A percentile compares a stretch with the other conserved stretches of the same genome.
Conservation (phyloP, 2,329 filamentous ascomycete genomes). For the Trichophaea hybrida region DNA sequence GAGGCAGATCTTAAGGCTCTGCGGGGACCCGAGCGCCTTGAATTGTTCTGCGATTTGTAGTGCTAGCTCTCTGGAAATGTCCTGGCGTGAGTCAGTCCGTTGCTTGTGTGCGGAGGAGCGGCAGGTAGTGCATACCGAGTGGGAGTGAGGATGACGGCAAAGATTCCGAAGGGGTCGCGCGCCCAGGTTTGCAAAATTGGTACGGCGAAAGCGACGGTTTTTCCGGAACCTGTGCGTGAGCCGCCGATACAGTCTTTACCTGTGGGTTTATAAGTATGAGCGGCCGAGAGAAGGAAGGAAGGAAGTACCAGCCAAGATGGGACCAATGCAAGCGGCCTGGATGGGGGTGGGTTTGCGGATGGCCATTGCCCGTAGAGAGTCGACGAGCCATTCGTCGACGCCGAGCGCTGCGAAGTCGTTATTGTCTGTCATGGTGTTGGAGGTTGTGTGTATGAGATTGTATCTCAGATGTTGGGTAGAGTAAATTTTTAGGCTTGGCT, state of each 20-base stretch:
- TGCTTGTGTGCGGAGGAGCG: not conserved
- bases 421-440: not conserved
- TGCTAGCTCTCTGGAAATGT: constrained; percentile 55
- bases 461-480: not conserved
- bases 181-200: constrained; percentile 91
- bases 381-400: constrained; percentile 75
- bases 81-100: not conserved
- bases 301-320: constrained; percentile 48
- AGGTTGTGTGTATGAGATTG: not conserved
- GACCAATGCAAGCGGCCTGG: constrained; percentile 82
- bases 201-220: constrained; percentile 89
- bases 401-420: constrained; percentile 53
- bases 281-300: constrained; percentile 35
- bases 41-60: constrained; percentile 95
- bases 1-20: constrained; percentile 75
- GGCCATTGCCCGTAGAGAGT: constrained; percentile 60
- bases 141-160: constrained; percentile 74
- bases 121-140: constrained; percentile 43
- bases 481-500: not conserved
- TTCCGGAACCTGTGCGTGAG: constrained; percentile 87
- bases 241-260: constrained; percentile 86
- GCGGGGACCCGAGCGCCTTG: constrained; percentile 76
- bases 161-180: constrained; percentile 81
- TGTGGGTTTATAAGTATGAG: not conserved
- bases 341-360: constrained; percentile 84